Evolutionary conservation across 768 basidiomycete genomes (phyloP).

Genomic region (Xerocomellus intermedius): DNA sequence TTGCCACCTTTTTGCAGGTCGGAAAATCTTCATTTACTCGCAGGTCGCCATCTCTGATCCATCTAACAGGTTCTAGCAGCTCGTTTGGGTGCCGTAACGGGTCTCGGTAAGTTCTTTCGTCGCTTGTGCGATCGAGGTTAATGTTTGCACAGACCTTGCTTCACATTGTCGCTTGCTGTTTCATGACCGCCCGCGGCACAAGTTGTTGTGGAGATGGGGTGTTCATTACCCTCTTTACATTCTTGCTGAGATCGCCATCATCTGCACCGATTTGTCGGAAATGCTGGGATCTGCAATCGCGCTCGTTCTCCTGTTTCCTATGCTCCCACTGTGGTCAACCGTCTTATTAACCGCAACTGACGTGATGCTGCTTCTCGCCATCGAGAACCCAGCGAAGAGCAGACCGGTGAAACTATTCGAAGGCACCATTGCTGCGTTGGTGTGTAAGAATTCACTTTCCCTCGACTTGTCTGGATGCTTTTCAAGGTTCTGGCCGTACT

Average conservation of each 20-base stretch:
- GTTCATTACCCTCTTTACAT: constrained; percentile 64
- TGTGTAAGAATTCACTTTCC: constrained; percentile 29
- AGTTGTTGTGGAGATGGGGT: constrained; percentile 53
- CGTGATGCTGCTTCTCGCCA: constrained; percentile 65
- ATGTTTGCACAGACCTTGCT: constrained; percentile 48
- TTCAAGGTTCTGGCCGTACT: constrained; percentile 66
- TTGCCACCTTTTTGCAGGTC: constrained; percentile 81
- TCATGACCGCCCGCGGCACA: constrained; percentile 61
- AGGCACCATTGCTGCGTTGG: constrained; percentile 57
- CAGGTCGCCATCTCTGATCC: neutral
- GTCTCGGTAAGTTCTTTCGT: constrained; percentile 52
- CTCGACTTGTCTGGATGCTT: neutral
- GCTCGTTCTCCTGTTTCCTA: constrained; percentile 69
- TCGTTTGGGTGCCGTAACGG: constrained; percentile 79
- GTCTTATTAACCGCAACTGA: constrained; percentile 69
- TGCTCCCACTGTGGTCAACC: constrained; percentile 65
- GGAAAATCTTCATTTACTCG: neutral
- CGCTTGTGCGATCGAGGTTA: neutral
- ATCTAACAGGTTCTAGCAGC: constrained; percentile 64
- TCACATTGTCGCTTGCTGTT: constrained; percentile 64
- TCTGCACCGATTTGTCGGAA: constrained; percentile 80
- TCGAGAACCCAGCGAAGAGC: constrained; percentile 68
- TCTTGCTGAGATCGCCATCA: constrained; percentile 67
- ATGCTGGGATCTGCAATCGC: constrained; percentile 81
- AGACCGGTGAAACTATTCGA: constrained; percentile 71